A percentile compares a stretch with the other conserved stretches of the same genome.
Conservation (phyloP, 495 filamentous ascomycete species). For the Penicillium egyptiacum region DNA sequence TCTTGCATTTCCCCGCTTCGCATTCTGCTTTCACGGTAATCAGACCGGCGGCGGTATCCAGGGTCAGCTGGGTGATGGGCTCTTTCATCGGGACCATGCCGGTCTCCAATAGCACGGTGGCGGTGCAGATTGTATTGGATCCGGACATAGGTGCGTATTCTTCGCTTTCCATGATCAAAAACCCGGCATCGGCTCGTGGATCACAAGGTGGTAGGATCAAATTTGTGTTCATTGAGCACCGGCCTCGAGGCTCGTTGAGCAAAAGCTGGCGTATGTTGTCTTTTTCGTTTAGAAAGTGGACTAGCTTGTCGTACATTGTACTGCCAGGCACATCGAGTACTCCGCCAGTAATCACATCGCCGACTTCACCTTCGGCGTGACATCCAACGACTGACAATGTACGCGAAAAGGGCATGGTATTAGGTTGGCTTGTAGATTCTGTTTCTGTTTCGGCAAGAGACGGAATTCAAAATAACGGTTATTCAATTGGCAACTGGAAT, state of each 20-base stretch:
- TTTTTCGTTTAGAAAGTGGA: constrained; percentile 27
- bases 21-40: constrained; percentile 35
- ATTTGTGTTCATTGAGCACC: constrained; percentile 34
- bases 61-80: constrained; percentile 25
- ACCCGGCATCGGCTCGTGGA: constrained; percentile 36
- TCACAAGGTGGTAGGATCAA: constrained; percentile 38
- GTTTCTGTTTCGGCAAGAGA: not conserved
- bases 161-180: constrained; percentile 43
- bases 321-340: constrained; percentile 35
- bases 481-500: not conserved
- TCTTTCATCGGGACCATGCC: constrained; percentile 42
- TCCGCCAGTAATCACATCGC: constrained; percentile 38
- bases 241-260: constrained; percentile 41
- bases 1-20: constrained; percentile 36
- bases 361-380: constrained; percentile 35
- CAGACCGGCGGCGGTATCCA: constrained; percentile 38
- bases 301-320: constrained; percentile 37
- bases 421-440: not conserved
- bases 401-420: constrained; percentile 27
- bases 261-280: constrained; percentile 36
- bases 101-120: constrained; percentile 38
- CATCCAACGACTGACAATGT: constrained; percentile 32
- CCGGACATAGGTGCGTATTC: constrained; percentile 43
- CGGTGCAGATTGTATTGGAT: constrained; percentile 36
- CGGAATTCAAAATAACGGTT: not conserved